Percentiles rank a stretch among this genome's conserved stretches.
Evolutionary conservation across 2,329 filamentous ascomycete species (phyloP).

Genomic region (Ciborinia camelliae): DNA sequence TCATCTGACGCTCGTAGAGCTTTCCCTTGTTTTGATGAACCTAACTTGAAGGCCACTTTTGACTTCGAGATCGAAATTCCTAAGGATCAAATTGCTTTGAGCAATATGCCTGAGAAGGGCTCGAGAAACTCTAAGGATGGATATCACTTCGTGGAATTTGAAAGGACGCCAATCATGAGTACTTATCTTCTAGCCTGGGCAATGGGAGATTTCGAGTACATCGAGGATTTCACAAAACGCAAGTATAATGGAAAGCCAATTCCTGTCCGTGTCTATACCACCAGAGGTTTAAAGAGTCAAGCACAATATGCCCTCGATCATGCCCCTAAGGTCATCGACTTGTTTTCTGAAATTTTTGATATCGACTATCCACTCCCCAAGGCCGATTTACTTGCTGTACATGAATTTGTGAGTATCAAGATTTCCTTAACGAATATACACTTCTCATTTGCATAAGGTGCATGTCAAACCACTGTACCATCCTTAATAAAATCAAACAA

Average conservation of each 20-base stretch:
- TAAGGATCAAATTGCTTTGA: slow-evolving; percentile 80
- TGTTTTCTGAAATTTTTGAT: slow-evolving; percentile 91
- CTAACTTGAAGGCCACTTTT: slow-evolving; percentile 93
- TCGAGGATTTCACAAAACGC: slow-evolving; percentile 85
- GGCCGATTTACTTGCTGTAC: slow-evolving; percentile 83
- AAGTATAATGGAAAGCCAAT: slow-evolving; percentile 88
- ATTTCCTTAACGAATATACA: not conserved
- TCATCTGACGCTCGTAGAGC: slow-evolving; percentile 90
- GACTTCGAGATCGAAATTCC: slow-evolving; percentile 92
- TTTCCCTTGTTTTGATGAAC: slow-evolving; percentile 98
- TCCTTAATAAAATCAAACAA: not conserved
- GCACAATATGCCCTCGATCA: slow-evolving; percentile 86
- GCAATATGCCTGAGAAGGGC: slow-evolving; percentile 90
- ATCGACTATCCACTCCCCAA: slow-evolving; percentile 94
- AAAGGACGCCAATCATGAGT: slow-evolving; percentile 81
- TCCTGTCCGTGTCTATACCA: slow-evolving; percentile 94
- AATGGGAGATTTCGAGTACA: slow-evolving; percentile 93
- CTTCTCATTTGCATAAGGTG: not conserved
- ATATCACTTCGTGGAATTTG: slow-evolving; percentile 73
- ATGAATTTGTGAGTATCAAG: slow-evolving; percentile 69
- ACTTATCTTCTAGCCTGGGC: slow-evolving; percentile 92
- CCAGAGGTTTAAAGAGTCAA: slow-evolving; percentile 88
- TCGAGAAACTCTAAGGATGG: slow-evolving; percentile 58
- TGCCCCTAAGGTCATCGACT: slow-evolving; percentile 90
- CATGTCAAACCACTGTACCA: not conserved